Percentiles rank a stretch among this genome's conserved stretches.
phyloP scores from a whole-genome alignment of 1,284 basidiomycete genomes.

The Ceratobasidium sp. region DNA sequence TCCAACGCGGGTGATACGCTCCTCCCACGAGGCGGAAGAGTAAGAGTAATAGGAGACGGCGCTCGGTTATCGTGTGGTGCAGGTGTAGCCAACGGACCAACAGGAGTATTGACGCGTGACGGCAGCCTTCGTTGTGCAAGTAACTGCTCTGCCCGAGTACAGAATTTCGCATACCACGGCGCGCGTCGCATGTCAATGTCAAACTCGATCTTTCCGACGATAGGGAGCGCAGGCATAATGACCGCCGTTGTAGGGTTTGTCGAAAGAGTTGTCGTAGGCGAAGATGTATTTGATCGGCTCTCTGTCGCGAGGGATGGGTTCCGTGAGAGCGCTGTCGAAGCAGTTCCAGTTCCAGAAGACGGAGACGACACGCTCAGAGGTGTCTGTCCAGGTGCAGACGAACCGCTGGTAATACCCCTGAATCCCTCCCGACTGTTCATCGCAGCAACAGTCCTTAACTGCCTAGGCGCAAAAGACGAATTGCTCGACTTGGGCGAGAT shows the following conservation, averaged over 20 bases:
- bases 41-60: background rate
- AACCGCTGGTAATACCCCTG: background rate
- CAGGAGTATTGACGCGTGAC: slow-evolving; percentile 20
- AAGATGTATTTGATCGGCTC: slow-evolving; percentile 56
- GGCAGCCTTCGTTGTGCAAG: slow-evolving; percentile 6
- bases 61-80: background rate
- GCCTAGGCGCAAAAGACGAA: slow-evolving; percentile 22
- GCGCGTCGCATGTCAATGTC: slow-evolving; percentile 80
- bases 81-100: slow-evolving; percentile 26
- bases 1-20: slow-evolving; percentile 13
- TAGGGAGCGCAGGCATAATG: slow-evolving; percentile 73
- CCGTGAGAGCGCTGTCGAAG: slow-evolving; percentile 49
- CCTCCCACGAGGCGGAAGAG: slow-evolving; percentile 15
- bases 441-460: slow-evolving; percentile 19
- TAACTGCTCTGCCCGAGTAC: slow-evolving; percentile 12
- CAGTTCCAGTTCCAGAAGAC: slow-evolving; percentile 64
- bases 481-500: slow-evolving; percentile 28
- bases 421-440: slow-evolving; percentile 32
- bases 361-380: slow-evolving; percentile 58
- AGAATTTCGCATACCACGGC: slow-evolving; percentile 75
- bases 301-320: slow-evolving; percentile 68
- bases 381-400: background rate
- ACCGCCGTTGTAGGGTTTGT: slow-evolving; percentile 72
- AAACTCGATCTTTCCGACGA: slow-evolving; percentile 88
- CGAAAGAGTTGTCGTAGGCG: slow-evolving; percentile 38